Evolutionary conservation across 345 rosid species (phyloP).

Genomic region (Ailanthus altissimus): DNA sequence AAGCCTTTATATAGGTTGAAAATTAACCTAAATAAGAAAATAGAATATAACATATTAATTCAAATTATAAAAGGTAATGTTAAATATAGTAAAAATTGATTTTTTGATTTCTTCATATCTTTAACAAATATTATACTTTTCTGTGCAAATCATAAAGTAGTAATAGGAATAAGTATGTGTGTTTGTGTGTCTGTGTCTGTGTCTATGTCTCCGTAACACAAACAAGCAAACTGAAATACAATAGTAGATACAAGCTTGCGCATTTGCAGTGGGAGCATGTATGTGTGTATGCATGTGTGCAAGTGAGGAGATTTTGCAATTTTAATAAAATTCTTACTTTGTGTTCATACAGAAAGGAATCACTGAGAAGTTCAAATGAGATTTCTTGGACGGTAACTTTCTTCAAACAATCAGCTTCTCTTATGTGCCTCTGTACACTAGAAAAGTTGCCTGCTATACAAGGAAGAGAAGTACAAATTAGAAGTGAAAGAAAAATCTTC

Average conservation of each 20-base stretch:
- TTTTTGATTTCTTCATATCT: too few relatives aligned
- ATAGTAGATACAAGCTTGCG: background rate
- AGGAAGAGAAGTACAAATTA: conserved; percentile 56
- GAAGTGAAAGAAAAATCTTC: conserved; percentile 62
- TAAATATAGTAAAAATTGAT: too few relatives aligned
- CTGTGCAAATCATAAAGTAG: background rate
- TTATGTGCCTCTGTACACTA: conserved; percentile 29
- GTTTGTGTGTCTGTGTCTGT: background rate
- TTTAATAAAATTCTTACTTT: conserved; percentile 17
- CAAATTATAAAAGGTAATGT: too few relatives aligned
- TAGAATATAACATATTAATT: too few relatives aligned
- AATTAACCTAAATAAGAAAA: too few relatives aligned
- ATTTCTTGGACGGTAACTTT: conserved; percentile 48
- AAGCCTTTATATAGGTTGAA: too few relatives aligned
- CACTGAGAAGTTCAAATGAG: conserved; percentile 60
- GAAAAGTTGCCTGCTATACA: conserved; percentile 30
- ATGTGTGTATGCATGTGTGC: background rate
- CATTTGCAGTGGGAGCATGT: background rate
- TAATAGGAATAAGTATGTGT: background rate
- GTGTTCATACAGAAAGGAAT: conserved; percentile 66
- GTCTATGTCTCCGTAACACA: background rate
- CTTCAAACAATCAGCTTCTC: conserved; percentile 37
- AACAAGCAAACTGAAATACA: background rate
- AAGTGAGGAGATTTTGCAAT: background rate
- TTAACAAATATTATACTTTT: too few relatives aligned